These are phyloP conservation scores for Bolboschoenoplectus hybrid DNA, from an alignment of 202 grass and related monocot species.

Conservation along the genomic window DNA sequence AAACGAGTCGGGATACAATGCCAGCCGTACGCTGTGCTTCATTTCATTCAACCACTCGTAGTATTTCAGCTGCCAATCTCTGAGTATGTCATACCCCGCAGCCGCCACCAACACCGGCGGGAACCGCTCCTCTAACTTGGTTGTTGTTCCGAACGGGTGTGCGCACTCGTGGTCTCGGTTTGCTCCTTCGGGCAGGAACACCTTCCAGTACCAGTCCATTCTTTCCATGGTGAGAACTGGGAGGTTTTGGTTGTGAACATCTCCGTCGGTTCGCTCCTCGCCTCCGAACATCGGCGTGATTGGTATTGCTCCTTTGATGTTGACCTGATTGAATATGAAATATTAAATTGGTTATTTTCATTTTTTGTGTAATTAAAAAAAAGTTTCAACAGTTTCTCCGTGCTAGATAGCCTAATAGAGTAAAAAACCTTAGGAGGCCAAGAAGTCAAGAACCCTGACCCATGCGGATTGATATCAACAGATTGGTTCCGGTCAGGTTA, in stretches of 20 bases:
- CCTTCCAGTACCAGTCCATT: constrained; percentile 62
- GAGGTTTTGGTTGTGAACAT: constrained; percentile 40
- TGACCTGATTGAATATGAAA: background rate
- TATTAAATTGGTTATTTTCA: background rate
- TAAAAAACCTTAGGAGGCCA: too few species aligned
- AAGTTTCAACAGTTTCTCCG: too few species aligned
- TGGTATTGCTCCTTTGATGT: constrained; percentile 52
- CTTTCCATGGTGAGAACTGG: constrained; percentile 49
- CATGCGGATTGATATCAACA: too few species aligned
- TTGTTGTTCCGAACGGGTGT: constrained; percentile 44
- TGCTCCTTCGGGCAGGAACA: constrained; percentile 61
- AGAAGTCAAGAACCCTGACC: too few species aligned
- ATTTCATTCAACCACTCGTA: constrained; percentile 44
- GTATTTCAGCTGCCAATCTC: constrained; percentile 66
- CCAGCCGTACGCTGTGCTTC: constrained; percentile 42
- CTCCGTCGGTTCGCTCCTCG: constrained; percentile 53
- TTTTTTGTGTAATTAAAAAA: background rate
- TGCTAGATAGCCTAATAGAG: too few species aligned
- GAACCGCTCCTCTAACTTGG: constrained; percentile 35
- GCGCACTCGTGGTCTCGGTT: constrained; percentile 62
- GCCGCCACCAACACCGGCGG: constrained; percentile 62
- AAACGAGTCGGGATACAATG: constrained; percentile 56
- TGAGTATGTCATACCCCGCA: constrained; percentile 62
- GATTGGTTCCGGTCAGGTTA: background rate
- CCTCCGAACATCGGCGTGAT: constrained; percentile 74